Base-by-base conservation (phyloP, 495 filamentous ascomycete genomes). In the Umbilicaria muhlenbergii region DNA sequence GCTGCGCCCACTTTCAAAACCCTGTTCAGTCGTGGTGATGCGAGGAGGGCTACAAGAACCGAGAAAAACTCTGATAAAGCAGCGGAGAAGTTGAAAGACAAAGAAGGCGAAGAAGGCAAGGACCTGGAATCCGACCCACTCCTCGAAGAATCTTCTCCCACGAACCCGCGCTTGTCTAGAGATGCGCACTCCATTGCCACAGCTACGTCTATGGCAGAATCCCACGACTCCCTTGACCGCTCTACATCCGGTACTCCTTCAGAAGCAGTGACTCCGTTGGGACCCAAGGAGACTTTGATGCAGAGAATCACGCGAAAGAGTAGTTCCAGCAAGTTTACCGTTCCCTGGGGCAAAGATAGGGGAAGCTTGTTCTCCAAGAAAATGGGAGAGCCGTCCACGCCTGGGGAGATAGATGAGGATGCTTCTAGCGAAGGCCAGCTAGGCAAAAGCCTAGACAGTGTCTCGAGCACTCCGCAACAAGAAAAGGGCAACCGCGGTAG, bases 231-330 rank as follows among this genome's bases (percentile, higher is more conserved):
- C n/a, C 61, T 86, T 31, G 83, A 86, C 36, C 69, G 70, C 39
- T 67, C 78, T 33, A 72, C 74, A 36, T 83, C 80, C 45, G 75
- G 76, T 39, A 73, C 75, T 0, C 74, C 77, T 11, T 72, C 74
- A 13, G 83, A 88, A 36, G 69, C 74, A 35, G 55, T 66, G 24
- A 64, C 58, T 11, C 65, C 70, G 2, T 57, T 54, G 2, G 58
- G 68, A 74, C 43, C 61, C 34, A 76, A 75, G 50, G 75, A 77
- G 50, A 73, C 75, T 3, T 71, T 86, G 34, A 73, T 79, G 48
- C 71, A 78, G 46, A 81, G 84, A 54, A 73, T 88, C 46, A 78
- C 82, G 17, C 78, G 83, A 38, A 88, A 88, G 55, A 74, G 81
- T 43, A 83, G 78, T 60, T 82, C 81, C 15, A 74, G 78, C 57